phyloP scores from a whole-genome alignment of 1,139 yeast species.

The Suzukiozyma palmioleophila region DNA sequence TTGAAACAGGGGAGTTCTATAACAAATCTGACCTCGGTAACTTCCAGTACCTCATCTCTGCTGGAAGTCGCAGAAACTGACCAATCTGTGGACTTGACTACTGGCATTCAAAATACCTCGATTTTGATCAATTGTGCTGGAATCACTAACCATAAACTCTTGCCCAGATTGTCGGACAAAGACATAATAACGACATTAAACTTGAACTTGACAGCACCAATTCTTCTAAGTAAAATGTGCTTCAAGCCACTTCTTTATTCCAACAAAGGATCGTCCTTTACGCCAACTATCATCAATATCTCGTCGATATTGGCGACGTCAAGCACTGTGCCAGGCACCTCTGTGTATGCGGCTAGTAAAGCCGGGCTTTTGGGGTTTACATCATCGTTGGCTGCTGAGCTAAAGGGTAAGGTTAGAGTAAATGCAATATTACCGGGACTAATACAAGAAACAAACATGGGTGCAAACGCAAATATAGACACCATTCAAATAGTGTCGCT shows the following conservation, averaged over 20 bases:
- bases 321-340: slow-evolving; percentile 52
- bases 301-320: slow-evolving; percentile 63
- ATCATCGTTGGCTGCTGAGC: slow-evolving; percentile 57
- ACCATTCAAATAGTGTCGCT: slow-evolving; percentile 16
- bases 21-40: neutral
- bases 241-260: slow-evolving; percentile 43
- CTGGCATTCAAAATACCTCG: slow-evolving; percentile 24
- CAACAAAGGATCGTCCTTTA: slow-evolving; percentile 5
- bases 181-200: slow-evolving; percentile 48
- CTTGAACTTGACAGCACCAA: slow-evolving; percentile 65
- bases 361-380: slow-evolving; percentile 75
- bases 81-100: slow-evolving; percentile 11
- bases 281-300: slow-evolving; percentile 51
- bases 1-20: neutral
- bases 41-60: neutral
- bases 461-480: slow-evolving; percentile 24
- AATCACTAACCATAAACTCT: slow-evolving; percentile 55
- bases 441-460: slow-evolving; percentile 72
- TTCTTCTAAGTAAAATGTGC: slow-evolving; percentile 47
- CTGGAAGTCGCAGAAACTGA: slow-evolving; percentile 1
- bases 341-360: slow-evolving; percentile 77
- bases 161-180: slow-evolving; percentile 39
- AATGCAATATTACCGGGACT: slow-evolving; percentile 73
- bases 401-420: slow-evolving; percentile 49
- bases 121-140: slow-evolving; percentile 83